Evolutionary conservation across 345 rosid genomes (phyloP).

Genomic region (Brassica carinata): DNA sequence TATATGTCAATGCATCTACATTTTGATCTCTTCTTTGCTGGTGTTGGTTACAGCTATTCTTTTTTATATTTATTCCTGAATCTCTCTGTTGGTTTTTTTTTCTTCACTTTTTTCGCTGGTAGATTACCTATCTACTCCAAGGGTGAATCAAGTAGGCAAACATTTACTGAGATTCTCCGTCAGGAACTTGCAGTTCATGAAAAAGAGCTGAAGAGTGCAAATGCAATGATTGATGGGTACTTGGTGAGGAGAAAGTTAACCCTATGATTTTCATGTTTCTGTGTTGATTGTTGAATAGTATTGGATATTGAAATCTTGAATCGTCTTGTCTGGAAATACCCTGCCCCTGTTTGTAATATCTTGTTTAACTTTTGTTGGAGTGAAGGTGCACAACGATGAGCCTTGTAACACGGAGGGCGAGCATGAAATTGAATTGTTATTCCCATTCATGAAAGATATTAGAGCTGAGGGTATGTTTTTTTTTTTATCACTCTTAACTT

Average conservation of each 20-base stretch:
- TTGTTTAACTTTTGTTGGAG: not conserved
- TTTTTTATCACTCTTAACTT: constrained; percentile 1
- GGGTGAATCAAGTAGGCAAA: constrained; percentile 44
- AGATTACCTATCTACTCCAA: constrained; percentile 64
- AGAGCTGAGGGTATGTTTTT: constrained; percentile 52
- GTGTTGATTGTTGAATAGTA: not conserved
- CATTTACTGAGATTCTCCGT: constrained; percentile 58
- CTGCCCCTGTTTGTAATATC: not conserved
- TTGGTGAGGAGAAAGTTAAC: constrained; percentile 54
- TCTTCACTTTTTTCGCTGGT: constrained; percentile 5
- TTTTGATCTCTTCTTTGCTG: not conserved
- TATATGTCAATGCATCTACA: constrained; percentile 40
- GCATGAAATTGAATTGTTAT: constrained; percentile 79
- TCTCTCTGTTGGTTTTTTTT: not conserved
- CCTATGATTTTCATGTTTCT: not conserved
- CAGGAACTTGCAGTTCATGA: constrained; percentile 60
- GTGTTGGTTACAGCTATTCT: not conserved
- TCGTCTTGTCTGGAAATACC: too few relatives aligned
- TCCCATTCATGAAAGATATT: constrained; percentile 68
- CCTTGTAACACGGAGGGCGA: constrained; percentile 53
- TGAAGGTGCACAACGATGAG: constrained; percentile 63
- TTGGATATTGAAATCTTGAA: too few relatives aligned
- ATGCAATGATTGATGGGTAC: constrained; percentile 75
- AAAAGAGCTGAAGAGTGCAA: constrained; percentile 68
- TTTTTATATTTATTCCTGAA: not conserved